Evolutionary conservation across 306 rosid species (phyloP), one percentile per base, ranked within the genome.

Genomic region (Pueraria montana): DNA sequence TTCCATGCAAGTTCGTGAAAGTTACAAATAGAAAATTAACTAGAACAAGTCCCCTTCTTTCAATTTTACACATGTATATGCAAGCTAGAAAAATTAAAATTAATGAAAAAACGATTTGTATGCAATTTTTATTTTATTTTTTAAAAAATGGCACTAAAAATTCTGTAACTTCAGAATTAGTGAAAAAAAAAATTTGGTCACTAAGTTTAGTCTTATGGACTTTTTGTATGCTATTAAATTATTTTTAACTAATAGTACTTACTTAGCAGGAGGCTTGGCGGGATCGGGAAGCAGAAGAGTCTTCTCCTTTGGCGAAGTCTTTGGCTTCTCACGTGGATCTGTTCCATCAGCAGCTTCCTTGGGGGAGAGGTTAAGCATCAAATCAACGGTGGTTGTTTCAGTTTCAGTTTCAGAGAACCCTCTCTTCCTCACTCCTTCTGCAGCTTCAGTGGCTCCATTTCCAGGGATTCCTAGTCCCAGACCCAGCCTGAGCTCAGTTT

Each of bases 241-340:
- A 27, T 62, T 45, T 13, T n/a, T 2, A 85, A 34, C 40, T 34
- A n/a, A n/a, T n/a, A 83, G 2, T 7, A 72, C 87, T 80, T 91
- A 96, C 99, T 93, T 96, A 82, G 96, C 88, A 1, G 98, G 94
- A 88, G 91, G 99, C 65, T 88, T 95, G 50, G 92, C 80, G 0
- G 94, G 92, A 87, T 93, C 93, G 14, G 96, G 77, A 23, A 91
- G 59, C 23, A 83, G 87, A 48, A 87, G 90, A 50, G 70, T 80
- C 80, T 84, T 88, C 38, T 86, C 92, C 83, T 85, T 90, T 12
- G 71, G 72, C 9, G 79, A 76, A 71, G 66, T 76, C 65, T 86
- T 89, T 71, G 80, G 30, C 48, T 86, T 88, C 13, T 79, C 83
- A 36, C 27, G 45, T 63, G 84, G 82, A 80, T 85, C 83, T 71